Evolutionary conservation across 495 filamentous ascomycete species (phyloP).

Genomic region (Penicillium ucsense): DNA sequence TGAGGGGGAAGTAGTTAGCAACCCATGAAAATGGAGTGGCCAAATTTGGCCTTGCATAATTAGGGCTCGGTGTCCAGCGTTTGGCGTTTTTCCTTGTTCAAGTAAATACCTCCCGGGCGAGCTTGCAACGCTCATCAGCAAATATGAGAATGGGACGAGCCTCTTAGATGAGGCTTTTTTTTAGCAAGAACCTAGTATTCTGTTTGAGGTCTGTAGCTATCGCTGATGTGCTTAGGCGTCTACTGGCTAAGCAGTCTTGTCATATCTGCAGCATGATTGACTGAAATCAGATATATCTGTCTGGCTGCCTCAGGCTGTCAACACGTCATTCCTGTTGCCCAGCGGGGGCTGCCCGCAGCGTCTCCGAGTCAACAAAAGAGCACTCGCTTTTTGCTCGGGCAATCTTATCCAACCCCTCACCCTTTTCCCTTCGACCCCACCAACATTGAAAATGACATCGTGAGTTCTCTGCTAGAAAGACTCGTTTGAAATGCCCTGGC

Average conservation of each 20-base stretch:
- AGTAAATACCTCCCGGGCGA: constrained; percentile 20
- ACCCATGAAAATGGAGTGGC: neutral
- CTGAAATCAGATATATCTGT: too few species aligned
- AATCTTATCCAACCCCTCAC: constrained; percentile 1
- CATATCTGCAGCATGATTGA: too few species aligned
- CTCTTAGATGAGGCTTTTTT: neutral
- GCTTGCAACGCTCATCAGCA: constrained; percentile 13
- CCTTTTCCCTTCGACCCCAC: neutral
- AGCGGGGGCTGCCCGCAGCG: constrained; percentile 19
- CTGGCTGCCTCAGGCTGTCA: constrained; percentile 15
- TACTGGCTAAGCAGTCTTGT: too few species aligned
- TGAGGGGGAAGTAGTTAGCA: neutral
- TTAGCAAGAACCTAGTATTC: too few species aligned
- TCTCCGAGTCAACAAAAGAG: constrained; percentile 29
- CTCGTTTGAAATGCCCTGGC: neutral
- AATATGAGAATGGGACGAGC: constrained; percentile 16
- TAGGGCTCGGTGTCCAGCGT: too few species aligned
- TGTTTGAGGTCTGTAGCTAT: too few species aligned
- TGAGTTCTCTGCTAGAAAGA: constrained; percentile 13
- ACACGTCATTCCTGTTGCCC: constrained; percentile 32
- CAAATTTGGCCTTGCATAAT: neutral
- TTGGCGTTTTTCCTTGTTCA: constrained; percentile 3
- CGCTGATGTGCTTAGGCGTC: too few species aligned
- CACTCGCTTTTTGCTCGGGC: constrained; percentile 6
- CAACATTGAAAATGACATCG: constrained; percentile 32